A percentile compares a stretch with the other conserved stretches of the same genome.
phyloP scores from a whole-genome alignment of 441 rosid species.

The Pelargonium cotyledonis region DNA sequence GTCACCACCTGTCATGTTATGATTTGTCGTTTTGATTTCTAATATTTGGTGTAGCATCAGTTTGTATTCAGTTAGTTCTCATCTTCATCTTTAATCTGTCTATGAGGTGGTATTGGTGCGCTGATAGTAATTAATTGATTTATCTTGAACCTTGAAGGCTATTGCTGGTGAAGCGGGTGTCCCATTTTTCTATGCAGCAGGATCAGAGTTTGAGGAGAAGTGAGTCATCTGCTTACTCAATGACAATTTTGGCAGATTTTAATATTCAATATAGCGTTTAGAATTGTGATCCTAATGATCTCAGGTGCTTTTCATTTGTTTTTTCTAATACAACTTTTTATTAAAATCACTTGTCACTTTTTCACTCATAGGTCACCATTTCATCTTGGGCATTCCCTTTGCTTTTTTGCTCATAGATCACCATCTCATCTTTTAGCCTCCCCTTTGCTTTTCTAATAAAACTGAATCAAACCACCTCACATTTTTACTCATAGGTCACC shows the following conservation, averaged over 20 bases:
- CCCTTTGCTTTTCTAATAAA: too few species aligned
- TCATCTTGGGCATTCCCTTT: not conserved
- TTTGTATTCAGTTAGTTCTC: too few species aligned
- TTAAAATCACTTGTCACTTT: not conserved
- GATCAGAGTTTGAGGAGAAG: constrained; percentile 99
- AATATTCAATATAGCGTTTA: not conserved
- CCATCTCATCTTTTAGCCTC: not conserved
- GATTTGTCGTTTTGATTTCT: too few species aligned
- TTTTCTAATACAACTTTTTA: not conserved
- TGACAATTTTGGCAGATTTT: constrained; percentile 2
- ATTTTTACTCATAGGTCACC: too few species aligned
- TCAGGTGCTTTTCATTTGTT: not conserved
- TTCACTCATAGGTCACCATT: not conserved
- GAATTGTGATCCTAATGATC: not conserved
- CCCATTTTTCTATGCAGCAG: constrained; percentile 97
- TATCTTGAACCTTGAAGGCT: constrained; percentile 48
- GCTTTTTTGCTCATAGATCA: too few species aligned
- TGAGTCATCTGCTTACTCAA: constrained; percentile 32
- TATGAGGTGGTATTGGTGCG: not conserved
- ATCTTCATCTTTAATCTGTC: too few species aligned
- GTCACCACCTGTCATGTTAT: too few species aligned
- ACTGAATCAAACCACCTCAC: too few species aligned
- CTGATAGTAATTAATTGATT: constrained; percentile 14
- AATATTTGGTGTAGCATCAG: too few species aligned
- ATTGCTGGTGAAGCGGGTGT: constrained; percentile 99